Percentiles rank a stretch among this genome's conserved stretches.
Evolutionary conservation across 176 grass and related monocot species (phyloP).

Genomic region (Hyparrhenia diplandra): DNA sequence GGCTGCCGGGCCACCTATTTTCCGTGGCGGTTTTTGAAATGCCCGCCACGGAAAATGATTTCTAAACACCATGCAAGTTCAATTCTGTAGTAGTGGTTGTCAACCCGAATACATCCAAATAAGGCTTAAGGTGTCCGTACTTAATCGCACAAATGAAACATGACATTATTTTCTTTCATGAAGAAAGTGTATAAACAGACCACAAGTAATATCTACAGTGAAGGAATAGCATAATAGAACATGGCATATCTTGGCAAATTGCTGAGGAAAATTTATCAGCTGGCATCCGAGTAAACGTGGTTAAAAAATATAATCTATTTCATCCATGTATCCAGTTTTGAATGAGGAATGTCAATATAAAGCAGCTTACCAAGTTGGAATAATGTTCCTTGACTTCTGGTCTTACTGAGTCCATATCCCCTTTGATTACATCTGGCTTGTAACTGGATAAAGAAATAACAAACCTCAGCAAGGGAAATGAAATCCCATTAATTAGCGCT

Average conservation of each 20-base stretch:
- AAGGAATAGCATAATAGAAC: not conserved
- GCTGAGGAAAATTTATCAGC: not conserved
- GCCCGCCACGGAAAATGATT: too few relatives aligned
- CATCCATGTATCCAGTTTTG: not conserved
- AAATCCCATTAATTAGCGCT: not conserved
- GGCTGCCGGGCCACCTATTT: too few relatives aligned
- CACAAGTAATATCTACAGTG: not conserved
- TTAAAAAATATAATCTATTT: not conserved
- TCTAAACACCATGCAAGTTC: too few relatives aligned
- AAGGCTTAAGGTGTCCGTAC: not conserved
- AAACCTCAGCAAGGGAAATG: not conserved
- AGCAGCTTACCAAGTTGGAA: conserved; percentile 61
- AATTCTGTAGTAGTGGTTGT: too few relatives aligned
- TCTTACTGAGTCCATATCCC: conserved; percentile 94
- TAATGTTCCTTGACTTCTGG: conserved; percentile 82
- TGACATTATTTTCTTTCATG: not conserved
- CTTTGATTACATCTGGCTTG: conserved; percentile 66
- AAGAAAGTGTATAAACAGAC: not conserved
- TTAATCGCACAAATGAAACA: not conserved
- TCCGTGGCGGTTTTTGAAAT: too few relatives aligned
- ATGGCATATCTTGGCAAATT: not conserved
- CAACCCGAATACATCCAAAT: too few relatives aligned
- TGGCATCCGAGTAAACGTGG: not conserved
- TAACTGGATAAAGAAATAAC: conserved; percentile 10
- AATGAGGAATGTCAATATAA: not conserved